These are phyloP conservation scores for Tuber melanosporum DNA, from an alignment of 495 filamentous ascomycete genomes.

Conservation along the genomic window DNA sequence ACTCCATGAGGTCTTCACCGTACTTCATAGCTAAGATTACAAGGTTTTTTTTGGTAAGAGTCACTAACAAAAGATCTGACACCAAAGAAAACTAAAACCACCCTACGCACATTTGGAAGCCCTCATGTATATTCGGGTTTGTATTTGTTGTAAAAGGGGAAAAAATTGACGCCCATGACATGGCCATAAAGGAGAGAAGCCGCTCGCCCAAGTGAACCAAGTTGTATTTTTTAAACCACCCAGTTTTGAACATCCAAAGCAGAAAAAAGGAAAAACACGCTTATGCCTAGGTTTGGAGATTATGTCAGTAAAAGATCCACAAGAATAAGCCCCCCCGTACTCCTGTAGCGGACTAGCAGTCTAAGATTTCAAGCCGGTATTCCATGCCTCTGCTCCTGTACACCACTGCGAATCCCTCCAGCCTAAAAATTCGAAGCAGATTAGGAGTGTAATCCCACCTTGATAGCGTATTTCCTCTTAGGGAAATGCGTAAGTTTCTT, in stretches of 20 bases:
- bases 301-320: conserved; percentile 10
- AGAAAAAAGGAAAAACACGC: conserved; percentile 26
- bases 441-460: conserved; percentile 52
- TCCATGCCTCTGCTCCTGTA: too few relatives aligned
- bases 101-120: conserved; percentile 20
- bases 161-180: conserved; percentile 29
- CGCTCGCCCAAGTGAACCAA: conserved; percentile 30
- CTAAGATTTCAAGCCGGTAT: background rate
- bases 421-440: conserved; percentile 1
- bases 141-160: background rate
- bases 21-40: background rate
- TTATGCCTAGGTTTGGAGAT: conserved; percentile 28
- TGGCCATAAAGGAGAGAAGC: conserved; percentile 26
- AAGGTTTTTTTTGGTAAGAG: background rate
- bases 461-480: conserved; percentile 95
- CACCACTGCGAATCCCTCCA: background rate
- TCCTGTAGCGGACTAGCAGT: background rate
- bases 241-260: conserved; percentile 29
- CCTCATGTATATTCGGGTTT: conserved; percentile 19
- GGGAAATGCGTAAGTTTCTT: conserved; percentile 96
- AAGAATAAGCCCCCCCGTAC: background rate
- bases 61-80: background rate
- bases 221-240: conserved; percentile 31
- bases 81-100: conserved; percentile 7
- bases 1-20: background rate